A percentile compares a stretch with the other conserved stretches of the same genome.
phyloP scores from a whole-genome alignment of 441 rosid species.

The Kokia cookei region DNA sequence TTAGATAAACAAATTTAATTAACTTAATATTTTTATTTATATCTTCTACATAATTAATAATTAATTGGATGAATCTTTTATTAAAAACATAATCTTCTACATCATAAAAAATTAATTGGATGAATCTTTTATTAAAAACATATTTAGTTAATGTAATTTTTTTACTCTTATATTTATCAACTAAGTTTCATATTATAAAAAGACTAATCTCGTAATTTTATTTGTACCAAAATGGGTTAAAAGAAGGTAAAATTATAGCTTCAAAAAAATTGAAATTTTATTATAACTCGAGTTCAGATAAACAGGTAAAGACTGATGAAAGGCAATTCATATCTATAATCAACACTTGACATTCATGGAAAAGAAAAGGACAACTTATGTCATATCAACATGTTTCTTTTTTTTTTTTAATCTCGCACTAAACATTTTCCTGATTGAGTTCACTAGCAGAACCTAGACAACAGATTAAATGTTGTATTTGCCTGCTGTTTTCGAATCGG shows the following conservation, averaged over 20 bases:
- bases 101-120: too few species aligned
- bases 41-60: too few species aligned
- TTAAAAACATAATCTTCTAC: too few species aligned
- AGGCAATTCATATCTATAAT: neutral
- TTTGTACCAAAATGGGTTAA: too few species aligned
- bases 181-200: too few species aligned
- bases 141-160: too few species aligned
- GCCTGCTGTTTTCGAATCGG: neutral
- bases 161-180: too few species aligned
- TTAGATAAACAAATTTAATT: neutral
- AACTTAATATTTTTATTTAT: too few species aligned
- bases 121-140: too few species aligned
- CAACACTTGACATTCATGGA: neutral
- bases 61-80: neutral
- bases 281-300: neutral
- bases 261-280: too few species aligned
- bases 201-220: too few species aligned
- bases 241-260: too few species aligned
- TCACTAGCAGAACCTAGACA: constrained; percentile 11
- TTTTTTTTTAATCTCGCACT: neutral
- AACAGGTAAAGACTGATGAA: neutral
- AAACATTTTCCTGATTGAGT: neutral
- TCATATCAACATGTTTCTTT: neutral
- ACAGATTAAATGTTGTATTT: constrained; percentile 14
- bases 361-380: neutral